These are phyloP conservation scores for Sarocladium brachiariae DNA, from an alignment of 2,329 filamentous ascomycete species.

Conservation along the genomic window DNA sequence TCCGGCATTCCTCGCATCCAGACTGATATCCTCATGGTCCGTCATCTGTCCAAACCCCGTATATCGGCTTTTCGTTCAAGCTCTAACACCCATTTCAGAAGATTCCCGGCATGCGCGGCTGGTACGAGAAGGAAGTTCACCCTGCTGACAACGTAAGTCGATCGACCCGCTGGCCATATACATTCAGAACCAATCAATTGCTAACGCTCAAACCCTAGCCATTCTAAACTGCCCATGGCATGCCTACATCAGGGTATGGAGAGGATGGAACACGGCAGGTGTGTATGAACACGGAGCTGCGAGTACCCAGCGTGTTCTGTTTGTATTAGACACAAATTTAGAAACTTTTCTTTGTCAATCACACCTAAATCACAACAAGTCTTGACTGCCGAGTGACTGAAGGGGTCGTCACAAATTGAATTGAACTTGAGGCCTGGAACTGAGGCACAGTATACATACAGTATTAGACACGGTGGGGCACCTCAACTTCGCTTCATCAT, in stretches of 20 bases:
- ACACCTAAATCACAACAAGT: constrained; percentile 2
- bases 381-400: background rate
- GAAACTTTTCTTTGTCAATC: constrained; percentile 10
- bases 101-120: constrained; percentile 44
- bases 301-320: constrained; percentile 16
- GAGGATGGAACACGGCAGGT: constrained; percentile 13
- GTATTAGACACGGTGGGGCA: constrained; percentile 1
- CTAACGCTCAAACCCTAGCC: constrained; percentile 20
- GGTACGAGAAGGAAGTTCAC: constrained; percentile 48
- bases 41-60: constrained; percentile 11
- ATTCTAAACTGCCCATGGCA: constrained; percentile 27
- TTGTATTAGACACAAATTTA: constrained; percentile 30
- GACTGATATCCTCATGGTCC: constrained; percentile 51
- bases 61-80: background rate
- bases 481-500: background rate
- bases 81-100: constrained; percentile 32
- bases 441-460: background rate
- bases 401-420: background rate
- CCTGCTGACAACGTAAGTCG: constrained; percentile 56
- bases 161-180: too few species aligned
- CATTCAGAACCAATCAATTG: too few species aligned
- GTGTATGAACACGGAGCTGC: constrained; percentile 19
- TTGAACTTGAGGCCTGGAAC: too few species aligned
- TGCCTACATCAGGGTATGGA: constrained; percentile 6
- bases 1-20: constrained; percentile 57